phyloP scores from a whole-genome alignment of 1,284 basidiomycete genomes.

The Vanrija pseudolonga region DNA sequence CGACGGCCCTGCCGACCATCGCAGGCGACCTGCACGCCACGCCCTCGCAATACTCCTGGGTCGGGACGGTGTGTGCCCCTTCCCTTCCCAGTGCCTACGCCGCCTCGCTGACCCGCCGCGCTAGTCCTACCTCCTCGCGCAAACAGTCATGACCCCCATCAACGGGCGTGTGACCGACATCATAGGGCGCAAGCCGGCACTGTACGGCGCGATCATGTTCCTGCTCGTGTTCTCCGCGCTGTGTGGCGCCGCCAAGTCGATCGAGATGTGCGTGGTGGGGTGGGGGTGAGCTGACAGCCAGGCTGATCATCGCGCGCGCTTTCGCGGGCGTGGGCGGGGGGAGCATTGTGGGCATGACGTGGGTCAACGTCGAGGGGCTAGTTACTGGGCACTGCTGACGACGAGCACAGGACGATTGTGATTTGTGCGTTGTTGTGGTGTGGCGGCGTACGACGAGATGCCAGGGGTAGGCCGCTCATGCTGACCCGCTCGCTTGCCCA shows the following conservation, averaged over 20 bases:
- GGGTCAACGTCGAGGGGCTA: constrained; percentile 20
- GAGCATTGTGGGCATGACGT: constrained; percentile 37
- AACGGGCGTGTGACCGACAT: constrained; percentile 38
- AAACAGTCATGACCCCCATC: constrained; percentile 31
- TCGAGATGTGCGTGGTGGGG: constrained; percentile 21
- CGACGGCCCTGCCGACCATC: constrained; percentile 33
- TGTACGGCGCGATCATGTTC: constrained; percentile 22
- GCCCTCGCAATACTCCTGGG: constrained; percentile 35
- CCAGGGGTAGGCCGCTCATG: too few relatives aligned
- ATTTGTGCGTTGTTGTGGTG: constrained; percentile 17
- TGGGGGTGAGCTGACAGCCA: neutral
- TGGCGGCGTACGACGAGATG: too few relatives aligned
- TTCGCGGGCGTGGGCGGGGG: constrained; percentile 43
- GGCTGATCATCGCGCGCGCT: constrained; percentile 35
- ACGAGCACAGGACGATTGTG: constrained; percentile 13
- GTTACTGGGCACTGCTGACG: neutral
- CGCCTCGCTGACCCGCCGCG: neutral
- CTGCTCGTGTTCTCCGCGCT: constrained; percentile 31
- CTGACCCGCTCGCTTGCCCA: neutral
- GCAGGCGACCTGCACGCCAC: constrained; percentile 28
- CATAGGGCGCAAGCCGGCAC: constrained; percentile 30
- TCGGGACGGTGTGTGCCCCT: constrained; percentile 19
- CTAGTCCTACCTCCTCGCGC: constrained; percentile 24
- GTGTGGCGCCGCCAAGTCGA: constrained; percentile 30
- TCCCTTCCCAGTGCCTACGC: neutral